These are phyloP conservation scores for Pythium pyrilobum DNA, from an alignment of 352 stramenopile species.

Conservation along the genomic window DNA sequence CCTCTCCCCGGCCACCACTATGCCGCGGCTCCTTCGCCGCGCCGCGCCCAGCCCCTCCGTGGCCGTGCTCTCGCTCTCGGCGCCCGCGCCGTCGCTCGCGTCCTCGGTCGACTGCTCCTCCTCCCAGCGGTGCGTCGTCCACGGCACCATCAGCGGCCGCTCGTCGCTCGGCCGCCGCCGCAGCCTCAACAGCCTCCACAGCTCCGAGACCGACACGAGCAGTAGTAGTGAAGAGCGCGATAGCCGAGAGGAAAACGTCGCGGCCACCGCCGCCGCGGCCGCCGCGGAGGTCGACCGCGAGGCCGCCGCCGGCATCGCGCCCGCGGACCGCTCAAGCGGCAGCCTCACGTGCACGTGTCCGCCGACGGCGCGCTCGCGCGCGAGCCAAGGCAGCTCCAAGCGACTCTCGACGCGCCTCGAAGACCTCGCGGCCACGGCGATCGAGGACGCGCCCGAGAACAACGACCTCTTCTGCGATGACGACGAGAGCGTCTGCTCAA, in stretches of 20 bases:
- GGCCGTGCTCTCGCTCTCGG: slow-evolving; percentile 59
- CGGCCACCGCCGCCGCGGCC: neutral
- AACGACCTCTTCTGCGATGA: slow-evolving; percentile 29
- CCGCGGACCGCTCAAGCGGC: neutral
- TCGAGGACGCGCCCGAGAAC: slow-evolving; percentile 3
- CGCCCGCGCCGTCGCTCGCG: slow-evolving; percentile 27
- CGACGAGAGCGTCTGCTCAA: slow-evolving; percentile 43
- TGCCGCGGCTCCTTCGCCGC: slow-evolving; percentile 66
- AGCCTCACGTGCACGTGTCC: slow-evolving; percentile 11
- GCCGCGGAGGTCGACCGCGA: slow-evolving; percentile 10
- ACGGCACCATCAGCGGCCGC: slow-evolving; percentile 4
- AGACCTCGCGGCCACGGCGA: slow-evolving; percentile 8
- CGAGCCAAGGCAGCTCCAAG: slow-evolving; percentile 23
- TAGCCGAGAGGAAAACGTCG: slow-evolving; percentile 9
- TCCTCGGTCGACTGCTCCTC: slow-evolving; percentile 1
- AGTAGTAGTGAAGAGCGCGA: slow-evolving; percentile 17
- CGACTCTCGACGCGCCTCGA: slow-evolving; percentile 18
- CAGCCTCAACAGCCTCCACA: slow-evolving; percentile 21
- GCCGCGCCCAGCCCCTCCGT: slow-evolving; percentile 64
- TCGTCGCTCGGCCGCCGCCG: slow-evolving; percentile 13
- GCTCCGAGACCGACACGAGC: slow-evolving; percentile 17
- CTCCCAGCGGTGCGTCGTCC: slow-evolving; percentile 9
- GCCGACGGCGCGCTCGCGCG: neutral
- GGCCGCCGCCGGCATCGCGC: neutral
- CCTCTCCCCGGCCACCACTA: slow-evolving; percentile 11